phyloP scores from a whole-genome alignment of 2,329 filamentous ascomycete genomes.

The Claviceps sorghi region DNA sequence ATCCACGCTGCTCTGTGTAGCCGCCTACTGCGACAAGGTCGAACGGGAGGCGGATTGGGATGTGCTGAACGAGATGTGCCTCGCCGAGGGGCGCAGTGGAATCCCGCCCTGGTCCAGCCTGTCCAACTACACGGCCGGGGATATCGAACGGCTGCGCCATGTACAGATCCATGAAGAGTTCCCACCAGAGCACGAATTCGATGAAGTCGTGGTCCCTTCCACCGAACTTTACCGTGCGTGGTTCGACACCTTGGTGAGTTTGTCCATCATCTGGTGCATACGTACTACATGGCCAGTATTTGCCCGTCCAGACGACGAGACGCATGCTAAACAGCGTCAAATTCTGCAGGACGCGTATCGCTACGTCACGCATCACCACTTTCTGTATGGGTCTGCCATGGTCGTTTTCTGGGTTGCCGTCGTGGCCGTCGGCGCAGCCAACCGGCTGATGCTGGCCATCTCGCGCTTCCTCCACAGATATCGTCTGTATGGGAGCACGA shows the following conservation, averaged over 20 bases:
- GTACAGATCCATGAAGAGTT: slow-evolving; percentile 16
- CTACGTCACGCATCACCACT: slow-evolving; percentile 22
- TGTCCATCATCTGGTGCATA: background rate
- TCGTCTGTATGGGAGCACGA: background rate
- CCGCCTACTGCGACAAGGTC: slow-evolving; percentile 19
- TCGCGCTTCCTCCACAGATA: background rate
- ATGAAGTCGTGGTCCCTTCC: slow-evolving; percentile 21
- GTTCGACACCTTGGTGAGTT: slow-evolving; percentile 24
- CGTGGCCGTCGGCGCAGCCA: slow-evolving; percentile 20
- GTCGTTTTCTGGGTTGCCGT: slow-evolving; percentile 27
- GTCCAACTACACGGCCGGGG: slow-evolving; percentile 20
- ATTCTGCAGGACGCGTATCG: slow-evolving; percentile 11
- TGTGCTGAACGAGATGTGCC: slow-evolving; percentile 22
- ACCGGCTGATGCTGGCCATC: slow-evolving; percentile 13
- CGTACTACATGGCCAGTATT: background rate
- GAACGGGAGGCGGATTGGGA: slow-evolving; percentile 12
- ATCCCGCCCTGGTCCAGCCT: slow-evolving; percentile 22
- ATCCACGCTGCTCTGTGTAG: slow-evolving; percentile 25
- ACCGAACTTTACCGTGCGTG: slow-evolving; percentile 19
- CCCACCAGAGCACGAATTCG: slow-evolving; percentile 5
- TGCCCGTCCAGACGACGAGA: background rate
- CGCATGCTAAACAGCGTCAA: background rate
- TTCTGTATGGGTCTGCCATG: slow-evolving; percentile 22
- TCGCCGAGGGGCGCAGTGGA: slow-evolving; percentile 8
- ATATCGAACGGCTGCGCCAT: slow-evolving; percentile 16